Base-by-base conservation (phyloP, 2,329 filamentous ascomycete species). In the Nigrograna mackinnonii region DNA sequence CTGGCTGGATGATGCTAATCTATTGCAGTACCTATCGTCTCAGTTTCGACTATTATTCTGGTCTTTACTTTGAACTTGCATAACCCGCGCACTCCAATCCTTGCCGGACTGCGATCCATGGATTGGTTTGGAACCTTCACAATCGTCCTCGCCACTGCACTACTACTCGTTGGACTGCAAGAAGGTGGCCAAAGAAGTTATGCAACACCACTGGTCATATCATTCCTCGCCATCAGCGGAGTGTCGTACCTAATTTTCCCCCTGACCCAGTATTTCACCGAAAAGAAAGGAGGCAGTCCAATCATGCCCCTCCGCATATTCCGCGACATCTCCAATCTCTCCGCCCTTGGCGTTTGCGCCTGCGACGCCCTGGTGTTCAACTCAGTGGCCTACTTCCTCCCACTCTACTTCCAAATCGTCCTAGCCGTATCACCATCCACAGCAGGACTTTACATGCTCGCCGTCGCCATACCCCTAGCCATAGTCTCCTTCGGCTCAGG, bases 301-400 rank as follows among this genome's bases (percentile, higher is more conserved):
- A 72, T 91, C n/a, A 83, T 89, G 59, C 87, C 86, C 0, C 64
- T 87, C n/a, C 75, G 74, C n/a, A 74, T 89, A 2, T 87, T 88
- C 66, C 66, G 65, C 2, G 71, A 76, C 20, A 52, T 68, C 11
- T 80, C 81, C 4, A 84, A 82, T 39, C 62, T 81, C 9, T 82
- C 82, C 1, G 72, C 76, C 3, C 72, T 86, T 6, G 60, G 69
- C 1, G 72, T 79, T 2, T 70, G 68, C 13, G 76, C 75, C 45
- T 67, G 67, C 16, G 75, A 80, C 50, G 71, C 71, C 4, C 71
- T 83, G 55, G 78, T 82, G 22, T 86, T 86, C 63, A 84, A 87
- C 42, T 83, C 78, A 0, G 74, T 78, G 1, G 79, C 82, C 26
- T 91, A 88, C 64, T 91, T 87, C 54, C 70, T 91, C 1, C 87